phyloP scores from a whole-genome alignment of 2,329 filamentous ascomycete species.

The Apiospora rasikravindrae region DNA sequence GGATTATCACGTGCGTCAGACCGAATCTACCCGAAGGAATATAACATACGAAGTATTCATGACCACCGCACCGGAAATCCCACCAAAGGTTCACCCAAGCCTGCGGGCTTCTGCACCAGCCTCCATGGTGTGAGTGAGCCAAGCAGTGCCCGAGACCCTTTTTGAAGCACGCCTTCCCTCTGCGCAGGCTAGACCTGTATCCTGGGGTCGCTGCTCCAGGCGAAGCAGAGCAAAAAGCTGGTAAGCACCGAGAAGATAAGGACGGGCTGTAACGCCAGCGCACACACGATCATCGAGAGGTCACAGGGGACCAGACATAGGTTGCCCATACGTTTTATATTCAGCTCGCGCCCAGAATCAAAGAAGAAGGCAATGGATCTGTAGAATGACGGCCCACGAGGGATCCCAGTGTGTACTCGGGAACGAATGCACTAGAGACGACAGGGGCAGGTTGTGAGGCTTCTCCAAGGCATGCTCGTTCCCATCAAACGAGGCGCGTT shows the following conservation, averaged over 20 bases:
- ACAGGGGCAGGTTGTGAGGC: background rate
- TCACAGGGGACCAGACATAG: no score
- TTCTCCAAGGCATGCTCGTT: background rate
- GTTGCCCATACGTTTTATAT: background rate
- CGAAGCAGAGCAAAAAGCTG: background rate
- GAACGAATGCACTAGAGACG: no score
- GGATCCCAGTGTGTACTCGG: no score
- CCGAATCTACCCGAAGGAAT: no score
- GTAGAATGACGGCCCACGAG: no score
- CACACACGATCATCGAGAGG: no score
- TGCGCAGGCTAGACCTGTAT: background rate
- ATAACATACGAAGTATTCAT: background rate
- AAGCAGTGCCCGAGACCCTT: background rate
- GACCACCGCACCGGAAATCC: background rate
- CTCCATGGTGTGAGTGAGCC: background rate
- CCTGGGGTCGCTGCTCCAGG: background rate
- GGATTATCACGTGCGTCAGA: no score
- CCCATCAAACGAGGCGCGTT: background rate
- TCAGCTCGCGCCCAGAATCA: background rate
- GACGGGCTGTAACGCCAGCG: background rate
- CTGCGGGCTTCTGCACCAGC: background rate
- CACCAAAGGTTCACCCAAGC: background rate
- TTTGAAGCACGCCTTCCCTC: background rate
- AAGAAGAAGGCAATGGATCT: background rate
- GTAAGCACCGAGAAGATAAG: background rate